Evolutionary conservation across 2,329 filamentous ascomycete genomes (phyloP), one percentile per base, ranked within the genome.

Genomic region (Aspergillus hortae): DNA sequence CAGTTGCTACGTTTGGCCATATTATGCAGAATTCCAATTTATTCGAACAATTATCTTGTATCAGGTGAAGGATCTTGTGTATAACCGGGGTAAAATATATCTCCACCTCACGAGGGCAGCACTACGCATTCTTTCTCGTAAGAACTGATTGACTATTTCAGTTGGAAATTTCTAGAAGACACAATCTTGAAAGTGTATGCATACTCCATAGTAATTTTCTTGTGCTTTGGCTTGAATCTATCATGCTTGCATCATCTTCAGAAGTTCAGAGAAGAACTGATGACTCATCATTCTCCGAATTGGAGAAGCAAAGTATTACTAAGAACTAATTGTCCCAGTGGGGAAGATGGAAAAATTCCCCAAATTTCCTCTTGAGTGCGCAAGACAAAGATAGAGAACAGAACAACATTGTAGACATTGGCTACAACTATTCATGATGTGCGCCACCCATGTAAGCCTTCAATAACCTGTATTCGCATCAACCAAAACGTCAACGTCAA

Each of bases 221-320:
- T 23, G 23, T 23, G 32, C 9, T 21, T 25, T 15, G 10, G n/a
- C 35, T 15, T 23, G 44, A 30, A 30, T 30, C 27, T 30, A 30
- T 30, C 27, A 30, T 30, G 6, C 7, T 30, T 30, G 14, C 35
- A 17, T 38, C 35, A 38, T 35, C 32, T 4, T 4, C 33, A 35
- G 6, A 5, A n/a, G 6, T 35, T n/a, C 5, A 38, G 12, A 2
- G n/a, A 4, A 38, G 6, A 70, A 75, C 36, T 77, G 40, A 42
- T 42, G 14, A 49, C 21, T 49, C 46, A 33, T 23, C 10, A 3
- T 44, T 44, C 47, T 23, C 47, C 47, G 17, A 49, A 43, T 49
- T 25, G 47, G 47, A 17, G 40, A 42, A 21, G 5, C 9, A n/a
- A 14, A 4, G 17, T 30, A 11, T 10, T 30, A 30, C 27, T 30